Conservation (phyloP, 202 grass and related monocot species). For the Eragrostis tef region DNA sequence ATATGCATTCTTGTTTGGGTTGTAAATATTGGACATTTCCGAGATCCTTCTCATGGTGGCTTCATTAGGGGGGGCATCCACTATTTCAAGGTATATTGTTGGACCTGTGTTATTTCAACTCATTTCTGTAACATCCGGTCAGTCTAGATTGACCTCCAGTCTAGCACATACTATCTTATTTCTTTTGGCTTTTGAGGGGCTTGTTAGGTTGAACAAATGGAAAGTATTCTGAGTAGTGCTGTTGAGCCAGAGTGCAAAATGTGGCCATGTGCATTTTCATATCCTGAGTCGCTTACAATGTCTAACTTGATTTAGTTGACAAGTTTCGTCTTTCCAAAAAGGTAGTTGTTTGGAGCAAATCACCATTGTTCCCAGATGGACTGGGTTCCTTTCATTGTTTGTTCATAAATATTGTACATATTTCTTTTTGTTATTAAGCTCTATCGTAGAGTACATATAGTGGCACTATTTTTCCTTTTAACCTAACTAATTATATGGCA, state of each 20-base stretch:
- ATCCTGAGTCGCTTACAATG: constrained; percentile 33
- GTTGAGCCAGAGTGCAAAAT: constrained; percentile 26
- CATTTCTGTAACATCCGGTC: constrained; percentile 27
- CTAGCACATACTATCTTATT: constrained; percentile 21
- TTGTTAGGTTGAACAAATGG: constrained; percentile 20
- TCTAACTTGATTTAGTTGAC: constrained; percentile 24
- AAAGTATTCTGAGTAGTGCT: constrained; percentile 20
- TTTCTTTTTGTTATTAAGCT: constrained; percentile 19
- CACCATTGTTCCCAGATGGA: not conserved
- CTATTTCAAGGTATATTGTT: constrained; percentile 83
- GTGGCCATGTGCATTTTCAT: constrained; percentile 17
- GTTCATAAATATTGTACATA: not conserved
- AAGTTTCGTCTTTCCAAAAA: constrained; percentile 31
- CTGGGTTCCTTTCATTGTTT: not conserved
- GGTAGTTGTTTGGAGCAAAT: not conserved
- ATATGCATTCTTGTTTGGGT: constrained; percentile 99
- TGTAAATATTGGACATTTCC: constrained; percentile 99
- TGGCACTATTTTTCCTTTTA: not conserved
- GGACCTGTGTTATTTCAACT: constrained; percentile 26
- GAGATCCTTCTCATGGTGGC: constrained; percentile 92
- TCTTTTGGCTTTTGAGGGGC: too few relatives aligned
- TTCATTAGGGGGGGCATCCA: constrained; percentile 95
- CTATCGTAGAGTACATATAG: constrained; percentile 10
- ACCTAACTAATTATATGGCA: too few relatives aligned
- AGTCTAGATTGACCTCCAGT: constrained; percentile 12